phyloP scores from a whole-genome alignment of 2,329 filamentous ascomycete genomes.

The Thermothelomyces thermophilus region DNA sequence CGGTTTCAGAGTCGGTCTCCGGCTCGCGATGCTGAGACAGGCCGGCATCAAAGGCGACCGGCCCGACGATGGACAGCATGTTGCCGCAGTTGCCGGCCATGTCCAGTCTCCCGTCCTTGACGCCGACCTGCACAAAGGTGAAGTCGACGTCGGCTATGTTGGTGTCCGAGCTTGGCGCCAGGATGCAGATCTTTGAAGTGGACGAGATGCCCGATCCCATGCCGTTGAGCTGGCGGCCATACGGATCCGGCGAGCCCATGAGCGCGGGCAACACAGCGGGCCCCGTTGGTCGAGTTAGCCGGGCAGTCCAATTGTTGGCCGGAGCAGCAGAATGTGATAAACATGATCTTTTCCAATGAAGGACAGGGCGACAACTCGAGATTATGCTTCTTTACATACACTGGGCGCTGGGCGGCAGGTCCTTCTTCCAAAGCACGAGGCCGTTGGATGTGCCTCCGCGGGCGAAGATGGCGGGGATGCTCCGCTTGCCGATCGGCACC shows the following conservation, averaged over 20 bases:
- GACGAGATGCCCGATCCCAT: slow-evolving; percentile 64
- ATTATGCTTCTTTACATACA: slow-evolving; percentile 17
- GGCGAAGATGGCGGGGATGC: slow-evolving; percentile 27
- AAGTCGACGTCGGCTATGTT: slow-evolving; percentile 35
- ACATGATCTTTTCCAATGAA: no score
- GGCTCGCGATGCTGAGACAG: slow-evolving; percentile 31
- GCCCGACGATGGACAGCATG: slow-evolving; percentile 61
- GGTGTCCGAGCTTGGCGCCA: slow-evolving; percentile 36
- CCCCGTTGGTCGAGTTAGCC: slow-evolving; percentile 7
- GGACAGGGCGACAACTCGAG: no score
- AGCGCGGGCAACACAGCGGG: slow-evolving; percentile 28
- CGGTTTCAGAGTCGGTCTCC: slow-evolving; percentile 2
- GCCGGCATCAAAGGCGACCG: slow-evolving; percentile 53
- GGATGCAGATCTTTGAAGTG: slow-evolving; percentile 64
- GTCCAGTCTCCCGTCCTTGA: slow-evolving; percentile 55
- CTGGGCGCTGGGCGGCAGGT: slow-evolving; percentile 20
- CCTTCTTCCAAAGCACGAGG: slow-evolving; percentile 22
- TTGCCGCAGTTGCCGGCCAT: slow-evolving; percentile 70
- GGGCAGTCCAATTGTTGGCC: no score
- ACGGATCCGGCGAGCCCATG: slow-evolving; percentile 60
- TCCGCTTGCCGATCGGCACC: slow-evolving; percentile 6
- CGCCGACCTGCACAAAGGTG: slow-evolving; percentile 64
- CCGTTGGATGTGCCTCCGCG: slow-evolving; percentile 30
- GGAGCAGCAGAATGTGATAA: no score
- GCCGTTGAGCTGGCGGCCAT: slow-evolving; percentile 65